Evolutionary conservation across 441 rosid species (phyloP).

Genomic region (Sinapis alba): DNA sequence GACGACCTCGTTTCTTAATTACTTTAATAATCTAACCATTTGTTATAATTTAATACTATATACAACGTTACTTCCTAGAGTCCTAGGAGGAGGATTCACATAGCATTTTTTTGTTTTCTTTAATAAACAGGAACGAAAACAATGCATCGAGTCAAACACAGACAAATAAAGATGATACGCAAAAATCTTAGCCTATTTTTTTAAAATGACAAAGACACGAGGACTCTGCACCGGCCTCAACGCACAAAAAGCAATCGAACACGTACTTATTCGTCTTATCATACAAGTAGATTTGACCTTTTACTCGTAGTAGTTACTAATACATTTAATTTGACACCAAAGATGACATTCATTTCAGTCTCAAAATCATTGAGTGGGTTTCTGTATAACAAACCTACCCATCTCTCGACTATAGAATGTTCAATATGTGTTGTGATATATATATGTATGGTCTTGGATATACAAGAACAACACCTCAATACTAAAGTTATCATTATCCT

Average conservation of each 20-base stretch:
- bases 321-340: neutral
- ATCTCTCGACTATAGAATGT: neutral
- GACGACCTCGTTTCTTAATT: slow-evolving; percentile 14
- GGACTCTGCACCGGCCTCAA: slow-evolving; percentile 2
- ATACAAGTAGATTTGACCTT: neutral
- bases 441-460: neutral
- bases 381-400: neutral
- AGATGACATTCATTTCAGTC: neutral
- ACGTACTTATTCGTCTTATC: neutral
- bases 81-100: neutral
- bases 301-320: neutral
- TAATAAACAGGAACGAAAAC: neutral
- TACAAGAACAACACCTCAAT: neutral
- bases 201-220: slow-evolving; percentile 3
- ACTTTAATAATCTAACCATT: neutral
- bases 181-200: neutral
- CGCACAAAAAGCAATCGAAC: neutral
- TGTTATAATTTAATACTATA: neutral
- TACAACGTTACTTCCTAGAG: too few relatives aligned
- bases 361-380: neutral
- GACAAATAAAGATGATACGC: neutral
- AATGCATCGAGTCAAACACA: slow-evolving; percentile 15
- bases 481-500: too few relatives aligned
- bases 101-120: neutral
- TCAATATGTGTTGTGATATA: slow-evolving; percentile 15